A percentile compares a stretch with the other conserved stretches of the same genome.
Conservation (phyloP, 2,329 filamentous ascomycete species). For the Microcyclospora tardicrescens region DNA sequence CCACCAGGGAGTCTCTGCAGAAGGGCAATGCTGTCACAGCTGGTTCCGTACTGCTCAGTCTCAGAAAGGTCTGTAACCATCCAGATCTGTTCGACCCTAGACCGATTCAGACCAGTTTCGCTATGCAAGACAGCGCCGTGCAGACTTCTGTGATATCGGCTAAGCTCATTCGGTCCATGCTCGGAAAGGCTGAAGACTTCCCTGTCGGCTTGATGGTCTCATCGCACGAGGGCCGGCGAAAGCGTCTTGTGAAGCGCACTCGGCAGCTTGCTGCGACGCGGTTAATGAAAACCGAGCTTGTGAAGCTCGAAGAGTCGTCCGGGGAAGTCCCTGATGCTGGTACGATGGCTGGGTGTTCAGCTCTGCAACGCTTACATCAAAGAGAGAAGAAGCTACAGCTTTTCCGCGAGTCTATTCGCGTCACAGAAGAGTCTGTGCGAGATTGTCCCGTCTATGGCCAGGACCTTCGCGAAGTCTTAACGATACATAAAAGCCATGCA, state of each 20-base stretch:
- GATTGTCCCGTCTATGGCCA: constrained; percentile 17
- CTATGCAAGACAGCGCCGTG: constrained; percentile 60
- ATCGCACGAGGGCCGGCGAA: constrained; percentile 9
- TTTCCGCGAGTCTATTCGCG: constrained; percentile 16
- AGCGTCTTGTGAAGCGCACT: constrained; percentile 8
- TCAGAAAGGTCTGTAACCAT: constrained; percentile 96
- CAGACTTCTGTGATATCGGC: constrained; percentile 65
- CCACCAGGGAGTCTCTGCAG: constrained; percentile 76
- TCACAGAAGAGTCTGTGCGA: constrained; percentile 10
- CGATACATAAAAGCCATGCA: constrained; percentile 8
- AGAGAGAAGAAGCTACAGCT: constrained; percentile 15
- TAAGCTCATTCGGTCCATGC: constrained; percentile 48
- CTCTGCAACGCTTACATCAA: constrained; percentile 13
- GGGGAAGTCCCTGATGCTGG: constrained; percentile 10
- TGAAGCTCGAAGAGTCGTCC: constrained; percentile 8
- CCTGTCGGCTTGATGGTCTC: constrained; percentile 11
- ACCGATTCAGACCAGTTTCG: constrained; percentile 92
- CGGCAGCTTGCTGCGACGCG: constrained; percentile 11
- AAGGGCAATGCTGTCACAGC: constrained; percentile 96
- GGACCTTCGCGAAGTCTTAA: constrained; percentile 18
- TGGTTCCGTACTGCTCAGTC: constrained; percentile 95
- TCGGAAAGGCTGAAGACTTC: constrained; percentile 9
- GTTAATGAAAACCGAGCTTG: constrained; percentile 10
- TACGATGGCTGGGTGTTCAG: constrained; percentile 14
- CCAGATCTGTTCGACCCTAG: constrained; percentile 93